A percentile compares a stretch with the other conserved stretches of the same genome.
These are phyloP conservation scores for Solioccasus polychromus DNA, from an alignment of 768 basidiomycete genomes.

Conservation along the genomic window DNA sequence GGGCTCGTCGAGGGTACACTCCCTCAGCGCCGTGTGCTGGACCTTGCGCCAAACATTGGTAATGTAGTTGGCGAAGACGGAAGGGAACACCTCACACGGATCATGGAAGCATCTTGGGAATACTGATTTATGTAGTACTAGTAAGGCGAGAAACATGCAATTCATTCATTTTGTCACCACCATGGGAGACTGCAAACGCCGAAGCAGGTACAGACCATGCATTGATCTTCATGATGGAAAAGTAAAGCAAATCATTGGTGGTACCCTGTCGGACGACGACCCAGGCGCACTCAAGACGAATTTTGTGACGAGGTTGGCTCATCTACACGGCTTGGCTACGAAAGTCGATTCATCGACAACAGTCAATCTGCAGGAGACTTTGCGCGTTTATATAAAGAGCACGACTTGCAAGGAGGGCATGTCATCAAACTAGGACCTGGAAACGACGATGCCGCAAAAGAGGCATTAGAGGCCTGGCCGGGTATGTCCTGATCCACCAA, in stretches of 20 bases:
- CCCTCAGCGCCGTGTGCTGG: conserved; percentile 88
- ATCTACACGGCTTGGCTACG: neutral
- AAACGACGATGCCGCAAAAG: conserved; percentile 85
- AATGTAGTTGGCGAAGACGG: conserved; percentile 82
- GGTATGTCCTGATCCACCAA: conserved; percentile 37
- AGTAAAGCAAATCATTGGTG: conserved; percentile 98
- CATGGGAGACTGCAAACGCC: conserved; percentile 24
- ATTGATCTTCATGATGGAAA: conserved; percentile 95
- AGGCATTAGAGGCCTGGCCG: conserved; percentile 83
- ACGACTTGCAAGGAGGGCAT: conserved; percentile 82
- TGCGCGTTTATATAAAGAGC: conserved; percentile 68
- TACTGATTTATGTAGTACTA: conserved; percentile 43
- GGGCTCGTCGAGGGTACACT: conserved; percentile 87
- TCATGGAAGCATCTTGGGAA: conserved; percentile 76
- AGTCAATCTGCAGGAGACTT: conserved; percentile 81
- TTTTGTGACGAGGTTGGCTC: conserved; percentile 75
- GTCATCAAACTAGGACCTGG: conserved; percentile 92
- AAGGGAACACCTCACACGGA: conserved; percentile 72
- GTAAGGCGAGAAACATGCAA: neutral
- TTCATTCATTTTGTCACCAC: neutral
- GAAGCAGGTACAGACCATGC: conserved; percentile 79
- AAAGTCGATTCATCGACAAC: conserved; percentile 11
- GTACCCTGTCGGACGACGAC: conserved; percentile 73
- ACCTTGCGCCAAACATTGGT: conserved; percentile 89
- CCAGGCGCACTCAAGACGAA: conserved; percentile 74